These are phyloP conservation scores for Paecilomyces dactylethromorphus DNA, from an alignment of 2,329 filamentous ascomycete species.

Conservation along the genomic window DNA sequence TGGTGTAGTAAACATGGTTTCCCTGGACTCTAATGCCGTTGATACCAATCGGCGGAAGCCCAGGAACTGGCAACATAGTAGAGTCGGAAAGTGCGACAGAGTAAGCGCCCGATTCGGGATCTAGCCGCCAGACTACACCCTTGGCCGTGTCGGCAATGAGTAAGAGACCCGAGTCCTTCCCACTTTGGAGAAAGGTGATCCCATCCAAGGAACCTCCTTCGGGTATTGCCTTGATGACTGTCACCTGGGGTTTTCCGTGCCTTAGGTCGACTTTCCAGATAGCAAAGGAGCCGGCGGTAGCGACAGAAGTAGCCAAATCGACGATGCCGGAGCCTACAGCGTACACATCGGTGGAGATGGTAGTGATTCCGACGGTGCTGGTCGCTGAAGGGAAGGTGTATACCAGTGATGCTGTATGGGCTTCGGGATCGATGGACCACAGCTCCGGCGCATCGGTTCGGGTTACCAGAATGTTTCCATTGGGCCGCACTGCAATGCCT, in stretches of 20 bases:
- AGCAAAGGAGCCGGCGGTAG: constrained; percentile 7
- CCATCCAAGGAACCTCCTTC: constrained; percentile 11
- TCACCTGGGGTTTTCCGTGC: neutral
- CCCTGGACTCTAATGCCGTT: constrained; percentile 9
- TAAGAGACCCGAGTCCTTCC: constrained; percentile 3
- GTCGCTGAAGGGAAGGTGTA: constrained; percentile 7
- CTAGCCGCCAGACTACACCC: constrained; percentile 10
- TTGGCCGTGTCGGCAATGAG: constrained; percentile 10
- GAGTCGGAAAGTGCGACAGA: constrained; percentile 7
- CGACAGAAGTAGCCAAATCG: constrained; percentile 1
- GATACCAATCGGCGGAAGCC: constrained; percentile 7
- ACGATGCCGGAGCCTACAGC: constrained; percentile 9
- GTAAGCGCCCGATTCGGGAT: constrained; percentile 8
- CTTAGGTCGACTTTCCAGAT: constrained; percentile 11
- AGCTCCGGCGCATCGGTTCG: constrained; percentile 10
- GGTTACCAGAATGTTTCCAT: constrained; percentile 26
- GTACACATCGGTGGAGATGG: constrained; percentile 9
- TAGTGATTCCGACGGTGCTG: constrained; percentile 9
- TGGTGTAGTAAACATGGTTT: constrained; percentile 12
- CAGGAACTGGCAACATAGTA: neutral
- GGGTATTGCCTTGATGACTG: constrained; percentile 7
- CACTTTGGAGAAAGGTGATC: constrained; percentile 8
- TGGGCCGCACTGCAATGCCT: constrained; percentile 24
- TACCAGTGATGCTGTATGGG: constrained; percentile 5
- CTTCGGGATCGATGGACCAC: constrained; percentile 9